Evolutionary conservation across 192 early-diverging fungal species (phyloP).

Genomic region (Coemansia sp.): DNA sequence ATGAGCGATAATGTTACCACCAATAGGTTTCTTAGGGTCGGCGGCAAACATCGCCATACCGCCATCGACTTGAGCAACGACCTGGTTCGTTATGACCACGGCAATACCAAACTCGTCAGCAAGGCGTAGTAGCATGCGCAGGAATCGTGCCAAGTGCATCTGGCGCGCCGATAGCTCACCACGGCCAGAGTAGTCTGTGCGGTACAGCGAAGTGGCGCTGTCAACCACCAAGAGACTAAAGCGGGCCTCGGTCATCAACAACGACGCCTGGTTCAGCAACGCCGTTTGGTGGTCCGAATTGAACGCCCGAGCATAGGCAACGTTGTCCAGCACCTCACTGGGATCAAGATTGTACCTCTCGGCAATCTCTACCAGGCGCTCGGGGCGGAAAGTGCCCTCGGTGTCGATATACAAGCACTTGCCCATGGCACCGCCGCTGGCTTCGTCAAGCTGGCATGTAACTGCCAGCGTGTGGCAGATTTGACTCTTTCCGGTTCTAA

Average conservation of each 20-base stretch:
- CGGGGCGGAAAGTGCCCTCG: constrained; percentile 95
- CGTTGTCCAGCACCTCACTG: constrained; percentile 89
- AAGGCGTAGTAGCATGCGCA: constrained; percentile 79
- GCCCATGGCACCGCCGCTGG: constrained; percentile 91
- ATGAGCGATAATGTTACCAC: constrained; percentile 98
- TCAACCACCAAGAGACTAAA: constrained; percentile 90
- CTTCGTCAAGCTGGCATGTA: constrained; percentile 88
- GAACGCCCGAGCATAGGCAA: constrained; percentile 91
- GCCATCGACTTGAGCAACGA: constrained; percentile 93
- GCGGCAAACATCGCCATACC: constrained; percentile 82
- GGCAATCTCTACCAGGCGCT: constrained; percentile 80
- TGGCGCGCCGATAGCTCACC: constrained; percentile 95
- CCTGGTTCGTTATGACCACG: constrained; percentile 97
- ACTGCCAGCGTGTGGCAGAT: constrained; percentile 95
- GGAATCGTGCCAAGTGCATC: constrained; percentile 90
- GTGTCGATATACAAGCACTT: constrained; percentile 97
- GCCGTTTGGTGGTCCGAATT: constrained; percentile 94
- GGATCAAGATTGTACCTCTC: constrained; percentile 82
- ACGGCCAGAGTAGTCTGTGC: constrained; percentile 96
- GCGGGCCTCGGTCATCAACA: constrained; percentile 86
- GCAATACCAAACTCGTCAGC: constrained; percentile 99
- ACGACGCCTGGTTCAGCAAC: constrained; percentile 80
- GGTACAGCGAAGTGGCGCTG: constrained; percentile 88
- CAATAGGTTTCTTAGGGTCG: constrained; percentile 95
- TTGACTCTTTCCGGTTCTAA: constrained; percentile 97